These are phyloP conservation scores for Solanum phureja DNA, from an alignment of 257 asterid genomes.

Conservation along the genomic window DNA sequence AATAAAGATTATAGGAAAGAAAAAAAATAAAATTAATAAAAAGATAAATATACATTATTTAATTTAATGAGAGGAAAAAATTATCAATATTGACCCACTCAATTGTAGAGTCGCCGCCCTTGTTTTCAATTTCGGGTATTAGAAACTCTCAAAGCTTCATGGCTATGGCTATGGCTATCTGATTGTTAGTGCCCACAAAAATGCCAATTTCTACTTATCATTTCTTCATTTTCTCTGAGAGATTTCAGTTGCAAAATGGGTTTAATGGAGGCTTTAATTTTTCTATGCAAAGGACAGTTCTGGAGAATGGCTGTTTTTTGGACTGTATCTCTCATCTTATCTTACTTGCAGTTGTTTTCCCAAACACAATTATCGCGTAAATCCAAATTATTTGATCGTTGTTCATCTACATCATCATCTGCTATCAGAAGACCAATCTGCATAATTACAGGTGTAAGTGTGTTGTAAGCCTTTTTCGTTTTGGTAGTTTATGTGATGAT, in stretches of 20 bases:
- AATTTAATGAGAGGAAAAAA: too few species aligned
- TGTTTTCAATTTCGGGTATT: neutral
- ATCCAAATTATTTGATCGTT: constrained; percentile 11
- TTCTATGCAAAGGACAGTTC: constrained; percentile 31
- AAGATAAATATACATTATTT: too few species aligned
- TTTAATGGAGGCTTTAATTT: constrained; percentile 19
- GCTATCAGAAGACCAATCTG: constrained; percentile 37
- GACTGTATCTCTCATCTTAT: constrained; percentile 43
- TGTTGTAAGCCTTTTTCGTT: neutral
- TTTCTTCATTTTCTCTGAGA: neutral
- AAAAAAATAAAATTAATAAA: too few species aligned
- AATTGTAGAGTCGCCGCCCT: too few species aligned
- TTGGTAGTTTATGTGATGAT: neutral
- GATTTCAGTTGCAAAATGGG: constrained; percentile 12
- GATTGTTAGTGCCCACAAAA: neutral
- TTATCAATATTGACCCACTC: too few species aligned
- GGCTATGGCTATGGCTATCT: neutral
- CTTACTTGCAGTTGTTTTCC: constrained; percentile 34
- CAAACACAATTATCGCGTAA: constrained; percentile 12
- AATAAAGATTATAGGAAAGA: too few species aligned
- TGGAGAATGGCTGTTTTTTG: constrained; percentile 80
- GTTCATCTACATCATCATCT: constrained; percentile 1
- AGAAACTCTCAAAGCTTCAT: neutral
- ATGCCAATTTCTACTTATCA: neutral
- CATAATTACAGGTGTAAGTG: constrained; percentile 74